Percentiles rank a stretch among this genome's conserved stretches.
Evolutionary conservation across 1,139 yeast species (phyloP).

Genomic region (Geotrichum bryndzae): DNA sequence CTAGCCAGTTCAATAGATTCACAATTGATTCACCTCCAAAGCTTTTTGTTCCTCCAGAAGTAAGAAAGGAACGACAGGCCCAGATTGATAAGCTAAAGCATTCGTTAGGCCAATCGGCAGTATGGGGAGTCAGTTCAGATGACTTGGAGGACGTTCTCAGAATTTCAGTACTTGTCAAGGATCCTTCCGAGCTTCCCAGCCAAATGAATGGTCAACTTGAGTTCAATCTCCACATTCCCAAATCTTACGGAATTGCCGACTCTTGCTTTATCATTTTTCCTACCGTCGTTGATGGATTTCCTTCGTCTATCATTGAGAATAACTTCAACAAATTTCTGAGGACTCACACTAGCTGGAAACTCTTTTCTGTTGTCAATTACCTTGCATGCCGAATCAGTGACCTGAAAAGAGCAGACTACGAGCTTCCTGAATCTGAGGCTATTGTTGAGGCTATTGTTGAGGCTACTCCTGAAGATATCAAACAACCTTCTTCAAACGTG

Average conservation of each 20-base stretch:
- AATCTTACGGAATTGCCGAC: constrained; percentile 24
- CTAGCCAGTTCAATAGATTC: not conserved
- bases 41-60: constrained; percentile 14
- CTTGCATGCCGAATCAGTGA: constrained; percentile 26
- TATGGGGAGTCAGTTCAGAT: constrained; percentile 16
- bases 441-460: constrained; percentile 1
- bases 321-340: constrained; percentile 31
- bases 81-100: constrained; percentile 16
- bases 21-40: constrained; percentile 2
- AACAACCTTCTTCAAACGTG: constrained; percentile 11
- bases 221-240: constrained; percentile 28
- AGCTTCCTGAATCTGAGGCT: constrained; percentile 8
- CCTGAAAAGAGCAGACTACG: constrained; percentile 20
- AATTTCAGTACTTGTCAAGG: not conserved
- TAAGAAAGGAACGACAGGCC: constrained; percentile 7
- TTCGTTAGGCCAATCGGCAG: constrained; percentile 11
- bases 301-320: constrained; percentile 27
- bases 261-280: constrained; percentile 24
- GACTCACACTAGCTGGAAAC: constrained; percentile 27
- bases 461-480: constrained; percentile 6
- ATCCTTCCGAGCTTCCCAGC: constrained; percentile 15
- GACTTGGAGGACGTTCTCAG: constrained; percentile 12
- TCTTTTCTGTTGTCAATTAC: constrained; percentile 31
- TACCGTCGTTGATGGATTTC: constrained; percentile 20
- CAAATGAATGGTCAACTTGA: constrained; percentile 18